Base-by-base conservation (phyloP, 1,284 basidiomycete species). In the Xanthoconium separans region DNA sequence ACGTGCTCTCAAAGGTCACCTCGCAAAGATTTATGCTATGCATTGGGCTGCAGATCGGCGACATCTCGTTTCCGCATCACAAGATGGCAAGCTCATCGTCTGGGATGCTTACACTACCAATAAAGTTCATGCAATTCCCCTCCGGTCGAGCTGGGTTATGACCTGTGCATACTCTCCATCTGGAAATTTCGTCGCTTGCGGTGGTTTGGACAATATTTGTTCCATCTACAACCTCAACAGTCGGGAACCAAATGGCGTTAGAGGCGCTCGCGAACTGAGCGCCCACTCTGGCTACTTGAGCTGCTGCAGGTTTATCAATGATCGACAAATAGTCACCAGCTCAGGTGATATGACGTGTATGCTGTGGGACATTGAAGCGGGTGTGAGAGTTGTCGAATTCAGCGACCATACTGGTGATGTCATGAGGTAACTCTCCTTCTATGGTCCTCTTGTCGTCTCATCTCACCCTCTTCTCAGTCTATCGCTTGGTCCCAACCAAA, bases 81-180 rank as follows among this genome's bases (percentile, higher is more conserved):
- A 99, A 72, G 96, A 99, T 70, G 97, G 97, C 58, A 98, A 99
- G 75, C 84, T 99, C 55, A 98, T 99, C 70, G 94, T 99, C 49
- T 99, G 96, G 96, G 96, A 99, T 73, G 96, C 97, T 42, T 98
- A 98, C 76, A 98, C 96, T 10, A 97, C 95, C 58, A 98, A 99
- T 83, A 99, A 99, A 79, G 96, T 99, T 54, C 95, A 99, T 72
- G 96, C 96, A 61, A 98, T 99, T 72, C 96, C 96, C 44, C 80
- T 99, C 39, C 87, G 96, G 47, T 97, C 94, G 37, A 94, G 91
- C 62, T 99, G 97, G 97, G 96, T 99, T 75, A 99, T 99, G 96
- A 98, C 97, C 45, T 99, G 97, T 72, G 96, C 97, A 46, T 99
- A 98, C 75, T 89, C 96, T 15, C 96, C 97, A 7, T 94, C 92